A percentile compares a stretch with the other conserved stretches of the same genome.
Conservation (phyloP, 1,139 yeast genomes). For the Debaryomyces subglobosus region DNA sequence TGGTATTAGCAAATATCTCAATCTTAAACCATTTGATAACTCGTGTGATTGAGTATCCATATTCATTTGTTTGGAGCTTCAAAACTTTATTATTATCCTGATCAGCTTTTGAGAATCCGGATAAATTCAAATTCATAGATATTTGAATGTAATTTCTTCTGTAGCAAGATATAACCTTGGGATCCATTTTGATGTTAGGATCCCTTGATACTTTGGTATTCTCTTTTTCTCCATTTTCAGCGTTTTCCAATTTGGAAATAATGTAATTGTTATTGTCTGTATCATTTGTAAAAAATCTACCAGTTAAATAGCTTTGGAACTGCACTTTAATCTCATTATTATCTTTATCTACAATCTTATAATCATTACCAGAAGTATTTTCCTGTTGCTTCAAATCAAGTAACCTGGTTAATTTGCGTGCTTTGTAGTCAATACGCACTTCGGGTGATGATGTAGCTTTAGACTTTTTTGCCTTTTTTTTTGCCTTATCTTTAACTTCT, state of each 20-base stretch:
- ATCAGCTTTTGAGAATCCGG: conserved; percentile 27
- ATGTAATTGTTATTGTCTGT: conserved; percentile 44
- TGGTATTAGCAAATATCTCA: conserved; percentile 42
- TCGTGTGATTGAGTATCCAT: conserved; percentile 38
- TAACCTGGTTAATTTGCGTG: conserved; percentile 29
- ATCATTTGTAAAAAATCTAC: conserved; percentile 48
- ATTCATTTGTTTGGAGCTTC: conserved; percentile 38
- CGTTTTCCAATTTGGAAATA: conserved; percentile 22
- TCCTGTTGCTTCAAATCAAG: conserved; percentile 34
- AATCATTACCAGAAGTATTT: conserved; percentile 21
- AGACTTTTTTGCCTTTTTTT: conserved; percentile 17
- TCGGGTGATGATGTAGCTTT: conserved; percentile 15
- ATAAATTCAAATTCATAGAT: conserved; percentile 37
- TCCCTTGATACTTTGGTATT: conserved; percentile 2
- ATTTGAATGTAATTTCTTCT: conserved; percentile 49
- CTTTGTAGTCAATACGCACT: conserved; percentile 29
- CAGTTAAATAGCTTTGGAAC: conserved; percentile 45
- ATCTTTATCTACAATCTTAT: conserved; percentile 34
- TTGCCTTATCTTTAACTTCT: conserved; percentile 1
- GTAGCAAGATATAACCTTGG: conserved; percentile 49
- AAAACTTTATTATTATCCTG: conserved; percentile 28
- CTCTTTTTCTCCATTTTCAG: conserved; percentile 9
- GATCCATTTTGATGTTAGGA: conserved; percentile 21
- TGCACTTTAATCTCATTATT: conserved; percentile 29
- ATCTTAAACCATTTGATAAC: conserved; percentile 45